A percentile compares a stretch with the other conserved stretches of the same genome.
Evolutionary conservation across 169 alveolate genomes (phyloP).

Genomic region (Besnoitia besnoiti): DNA sequence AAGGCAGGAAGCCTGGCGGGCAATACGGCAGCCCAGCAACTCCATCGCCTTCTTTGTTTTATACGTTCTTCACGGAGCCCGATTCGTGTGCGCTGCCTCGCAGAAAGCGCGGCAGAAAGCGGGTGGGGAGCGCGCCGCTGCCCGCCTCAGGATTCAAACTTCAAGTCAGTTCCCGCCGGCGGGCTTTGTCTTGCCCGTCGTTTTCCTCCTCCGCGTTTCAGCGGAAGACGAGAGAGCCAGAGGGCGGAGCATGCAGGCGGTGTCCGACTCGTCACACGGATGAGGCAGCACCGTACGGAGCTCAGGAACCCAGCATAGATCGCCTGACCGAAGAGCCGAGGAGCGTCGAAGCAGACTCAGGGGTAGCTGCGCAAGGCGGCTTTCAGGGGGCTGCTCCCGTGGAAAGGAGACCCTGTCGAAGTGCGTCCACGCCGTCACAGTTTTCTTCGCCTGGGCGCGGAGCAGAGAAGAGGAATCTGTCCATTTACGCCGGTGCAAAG

Average conservation of each 20-base stretch:
- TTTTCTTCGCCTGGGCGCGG: too few relatives aligned
- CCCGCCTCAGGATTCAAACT: background rate
- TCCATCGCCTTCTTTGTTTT: background rate
- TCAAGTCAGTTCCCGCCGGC: background rate
- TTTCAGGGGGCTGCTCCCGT: background rate
- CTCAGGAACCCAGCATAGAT: too few relatives aligned
- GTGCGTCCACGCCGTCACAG: background rate
- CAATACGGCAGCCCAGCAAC: background rate
- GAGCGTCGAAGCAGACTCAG: background rate
- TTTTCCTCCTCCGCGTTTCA: background rate
- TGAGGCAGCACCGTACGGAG: background rate
- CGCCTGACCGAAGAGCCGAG: background rate
- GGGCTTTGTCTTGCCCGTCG: background rate
- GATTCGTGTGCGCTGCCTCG: background rate
- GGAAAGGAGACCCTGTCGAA: background rate
- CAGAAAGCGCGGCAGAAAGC: background rate
- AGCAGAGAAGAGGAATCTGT: too few relatives aligned
- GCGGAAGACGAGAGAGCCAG: background rate
- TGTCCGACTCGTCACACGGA: background rate
- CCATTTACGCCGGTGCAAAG: too few relatives aligned
- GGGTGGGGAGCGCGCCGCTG: background rate
- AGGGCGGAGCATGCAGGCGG: background rate
- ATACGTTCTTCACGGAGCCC: background rate
- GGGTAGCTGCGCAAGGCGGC: background rate
- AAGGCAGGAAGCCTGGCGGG: background rate